Base-by-base conservation (phyloP, 805 yeast genomes). In the Priceomyces melissophilus region DNA sequence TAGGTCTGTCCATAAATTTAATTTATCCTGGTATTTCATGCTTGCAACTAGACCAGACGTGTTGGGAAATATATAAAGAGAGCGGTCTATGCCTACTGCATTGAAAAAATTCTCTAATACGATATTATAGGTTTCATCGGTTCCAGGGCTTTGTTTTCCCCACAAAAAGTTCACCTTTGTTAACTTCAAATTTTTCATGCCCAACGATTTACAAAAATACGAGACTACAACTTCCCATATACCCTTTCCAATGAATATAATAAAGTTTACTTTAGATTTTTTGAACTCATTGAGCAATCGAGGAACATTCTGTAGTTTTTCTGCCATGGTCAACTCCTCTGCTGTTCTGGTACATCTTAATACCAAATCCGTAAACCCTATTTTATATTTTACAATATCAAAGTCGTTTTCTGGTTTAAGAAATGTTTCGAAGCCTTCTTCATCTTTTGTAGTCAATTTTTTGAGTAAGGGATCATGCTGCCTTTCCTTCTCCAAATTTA, bases 361-460 rank as follows among this genome's bases (percentile, higher is more conserved):
- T 2, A 83, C 84, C 46, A 85, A 62, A 48, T 85, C 91, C 0
- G 90, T 81, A 57, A 85, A 83, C 0, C 91, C 93, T 2, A 82
- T 71, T 2, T 67, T 58, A 47, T 67, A 75, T 10, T 63, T 55
- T 1, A 67, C 53, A 8, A 81, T 52, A 1, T 48, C 48, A 42
- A 65, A 75, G 43, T 81, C 84, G 32, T 67, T 61, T 3, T 39
- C 45, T 1, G 71, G 55, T 34, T 49, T 50, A 5, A 56, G 51
- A n/a, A 23, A 8, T 11, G 41, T 35, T 28, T 16, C 23, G 13
- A 28, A 25, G 35, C 50, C 39, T 10, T 33, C 30, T 11, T 40
- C 44, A 2, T 42, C 48, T 9, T 41, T 29, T 10, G 35, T 41
- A 1, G 58, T 17, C 3, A 58, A 38, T 7, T 41, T 31, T 5